Evolutionary conservation across 192 early-diverging fungal genomes (phyloP).

Genomic region (Mortierella claussenii): DNA sequence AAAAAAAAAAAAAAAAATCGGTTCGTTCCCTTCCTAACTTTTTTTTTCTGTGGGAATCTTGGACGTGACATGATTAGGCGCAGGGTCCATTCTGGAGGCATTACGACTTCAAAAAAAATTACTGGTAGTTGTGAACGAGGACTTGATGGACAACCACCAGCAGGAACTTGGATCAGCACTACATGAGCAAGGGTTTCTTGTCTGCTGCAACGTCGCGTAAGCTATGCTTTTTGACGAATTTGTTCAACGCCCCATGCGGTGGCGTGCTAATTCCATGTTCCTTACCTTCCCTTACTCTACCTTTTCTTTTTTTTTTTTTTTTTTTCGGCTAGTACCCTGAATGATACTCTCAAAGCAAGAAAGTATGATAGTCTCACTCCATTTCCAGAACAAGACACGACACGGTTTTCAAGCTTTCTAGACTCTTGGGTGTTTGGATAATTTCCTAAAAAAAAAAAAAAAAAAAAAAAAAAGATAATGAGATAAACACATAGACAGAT

Average conservation of each 20-base stretch:
- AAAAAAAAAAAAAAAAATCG: not conserved
- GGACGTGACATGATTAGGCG: constrained; percentile 60
- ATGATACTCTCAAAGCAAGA: constrained; percentile 19
- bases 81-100: constrained; percentile 89
- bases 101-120: constrained; percentile 71
- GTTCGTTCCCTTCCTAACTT: not conserved
- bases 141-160: constrained; percentile 91
- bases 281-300: not conserved
- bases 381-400: constrained; percentile 49
- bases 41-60: too few relatives aligned
- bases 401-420: constrained; percentile 49
- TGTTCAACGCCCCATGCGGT: too few relatives aligned
- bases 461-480: not conserved
- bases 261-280: not conserved
- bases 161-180: constrained; percentile 81
- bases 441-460: not conserved
- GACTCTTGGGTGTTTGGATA: constrained; percentile 31
- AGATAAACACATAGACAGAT: too few relatives aligned
- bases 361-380: constrained; percentile 22
- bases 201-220: constrained; percentile 57
- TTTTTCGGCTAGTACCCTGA: constrained; percentile 31
- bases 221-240: not conserved
- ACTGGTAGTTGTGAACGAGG: constrained; percentile 80
- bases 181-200: constrained; percentile 62
- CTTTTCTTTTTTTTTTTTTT: not conserved